A percentile compares a stretch with the other conserved stretches of the same genome.
phyloP scores from a whole-genome alignment of 2,329 filamentous ascomycete species.

The Ophioceras dolichostomum region DNA sequence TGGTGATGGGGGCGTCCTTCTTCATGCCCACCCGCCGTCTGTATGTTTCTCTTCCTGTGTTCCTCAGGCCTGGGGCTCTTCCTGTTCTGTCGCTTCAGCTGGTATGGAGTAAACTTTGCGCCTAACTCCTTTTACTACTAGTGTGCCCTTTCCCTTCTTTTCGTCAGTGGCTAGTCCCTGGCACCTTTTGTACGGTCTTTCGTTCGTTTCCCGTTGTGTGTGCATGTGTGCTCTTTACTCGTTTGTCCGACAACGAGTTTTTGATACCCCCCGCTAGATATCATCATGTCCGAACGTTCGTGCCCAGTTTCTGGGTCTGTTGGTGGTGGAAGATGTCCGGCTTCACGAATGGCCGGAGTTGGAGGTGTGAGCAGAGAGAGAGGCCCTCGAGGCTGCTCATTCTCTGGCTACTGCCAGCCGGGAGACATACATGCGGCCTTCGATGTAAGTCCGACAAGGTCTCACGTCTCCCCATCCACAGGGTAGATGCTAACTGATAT shows the following conservation, averaged over 20 bases:
- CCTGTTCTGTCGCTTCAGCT: too few relatives aligned
- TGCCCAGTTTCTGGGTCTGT: conserved; percentile 17
- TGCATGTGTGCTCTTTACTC: neutral
- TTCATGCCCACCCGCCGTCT: too few relatives aligned
- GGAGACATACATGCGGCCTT: conserved; percentile 24
- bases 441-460: conserved; percentile 16
- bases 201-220: neutral
- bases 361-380: conserved; percentile 10
- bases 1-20: too few relatives aligned
- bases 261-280: neutral
- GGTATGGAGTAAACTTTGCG: too few relatives aligned
- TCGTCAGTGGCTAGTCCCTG: neutral
- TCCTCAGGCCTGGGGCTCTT: too few relatives aligned
- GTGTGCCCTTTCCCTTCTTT: too few relatives aligned
- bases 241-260: too few relatives aligned
- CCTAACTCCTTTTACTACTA: neutral
- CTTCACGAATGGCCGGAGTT: conserved; percentile 11
- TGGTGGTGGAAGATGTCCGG: conserved; percentile 14
- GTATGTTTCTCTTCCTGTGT: too few relatives aligned
- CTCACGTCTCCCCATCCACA: too few relatives aligned
- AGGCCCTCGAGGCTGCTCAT: conserved; percentile 21
- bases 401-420: conserved; percentile 20
- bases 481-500: too few relatives aligned
- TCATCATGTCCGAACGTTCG: conserved; percentile 11
- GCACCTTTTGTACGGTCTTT: neutral